Percentiles rank a stretch among this genome's conserved stretches.
phyloP scores from a whole-genome alignment of 345 rosid species.

The Brassica carinata region DNA sequence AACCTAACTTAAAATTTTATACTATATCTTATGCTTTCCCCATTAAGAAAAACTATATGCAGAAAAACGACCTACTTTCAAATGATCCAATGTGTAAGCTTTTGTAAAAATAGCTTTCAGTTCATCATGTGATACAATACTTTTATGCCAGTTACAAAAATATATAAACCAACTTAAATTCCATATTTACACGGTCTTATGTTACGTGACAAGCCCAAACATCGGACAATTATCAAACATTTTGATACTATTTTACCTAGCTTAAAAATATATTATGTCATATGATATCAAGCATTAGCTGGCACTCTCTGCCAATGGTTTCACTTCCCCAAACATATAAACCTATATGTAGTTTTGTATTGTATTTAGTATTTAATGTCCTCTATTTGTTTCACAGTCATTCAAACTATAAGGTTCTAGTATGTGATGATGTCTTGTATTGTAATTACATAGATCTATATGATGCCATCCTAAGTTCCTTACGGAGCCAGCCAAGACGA shows the following conservation, averaged over 20 bases:
- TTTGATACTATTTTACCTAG: background rate
- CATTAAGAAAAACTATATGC: conserved; percentile 16
- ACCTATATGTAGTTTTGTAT: background rate
- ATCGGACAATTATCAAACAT: conserved; percentile 17
- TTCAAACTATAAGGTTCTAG: background rate
- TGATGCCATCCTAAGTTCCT: too few relatives aligned
- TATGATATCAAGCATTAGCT: background rate
- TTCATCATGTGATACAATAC: conserved; percentile 32
- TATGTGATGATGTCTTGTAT: background rate
- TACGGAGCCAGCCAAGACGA: too few relatives aligned
- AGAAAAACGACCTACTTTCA: conserved; percentile 37
- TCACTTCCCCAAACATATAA: background rate
- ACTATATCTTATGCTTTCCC: background rate
- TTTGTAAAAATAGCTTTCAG: conserved; percentile 35
- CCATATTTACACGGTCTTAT: conserved; percentile 21
- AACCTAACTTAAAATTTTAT: conserved; percentile 38
- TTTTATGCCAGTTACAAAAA: conserved; percentile 14
- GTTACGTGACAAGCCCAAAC: conserved; percentile 28
- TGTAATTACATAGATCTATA: too few relatives aligned
- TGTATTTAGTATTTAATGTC: background rate
- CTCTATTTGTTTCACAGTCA: background rate
- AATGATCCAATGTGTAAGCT: conserved; percentile 15
- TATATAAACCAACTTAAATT: conserved; percentile 17
- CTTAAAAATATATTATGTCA: background rate
- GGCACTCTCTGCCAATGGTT: background rate